Conservation (phyloP, 768 basidiomycete species). For the Melanogaster broomeanus region DNA sequence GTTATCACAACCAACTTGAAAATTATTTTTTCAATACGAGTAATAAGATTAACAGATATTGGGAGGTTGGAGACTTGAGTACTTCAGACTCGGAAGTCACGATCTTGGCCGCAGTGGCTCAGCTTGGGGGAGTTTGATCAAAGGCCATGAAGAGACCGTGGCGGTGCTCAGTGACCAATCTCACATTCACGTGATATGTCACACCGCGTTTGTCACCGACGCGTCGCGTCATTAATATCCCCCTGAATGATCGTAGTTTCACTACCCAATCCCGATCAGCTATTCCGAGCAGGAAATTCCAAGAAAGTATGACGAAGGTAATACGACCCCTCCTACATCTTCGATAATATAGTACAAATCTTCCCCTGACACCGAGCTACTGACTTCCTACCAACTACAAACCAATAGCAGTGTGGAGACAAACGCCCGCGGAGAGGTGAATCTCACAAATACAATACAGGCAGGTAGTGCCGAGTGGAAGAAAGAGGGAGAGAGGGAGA, state of each 20-base stretch:
- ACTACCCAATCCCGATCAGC: conserved; percentile 4
- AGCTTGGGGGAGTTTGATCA: no score
- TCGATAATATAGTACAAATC: conserved; percentile 24
- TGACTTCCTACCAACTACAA: conserved; percentile 18
- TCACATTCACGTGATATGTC: conserved; percentile 29
- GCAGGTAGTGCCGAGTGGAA: neutral
- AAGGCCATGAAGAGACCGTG: conserved; percentile 4
- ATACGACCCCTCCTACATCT: conserved; percentile 11
- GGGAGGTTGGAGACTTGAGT: no score
- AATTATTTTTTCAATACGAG: neutral
- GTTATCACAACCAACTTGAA: neutral
- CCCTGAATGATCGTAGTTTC: no score
- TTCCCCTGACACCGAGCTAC: conserved; percentile 9
- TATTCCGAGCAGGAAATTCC: conserved; percentile 5
- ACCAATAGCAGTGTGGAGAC: conserved; percentile 19
- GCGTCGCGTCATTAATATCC: conserved; percentile 19
- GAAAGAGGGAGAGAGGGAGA: neutral
- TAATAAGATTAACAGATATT: no score
- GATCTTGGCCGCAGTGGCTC: no score
- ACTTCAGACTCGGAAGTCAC: no score
- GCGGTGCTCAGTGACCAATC: conserved; percentile 17
- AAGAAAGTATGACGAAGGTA: conserved; percentile 22
- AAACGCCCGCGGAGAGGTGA: conserved; percentile 4
- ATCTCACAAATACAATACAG: conserved; percentile 21
- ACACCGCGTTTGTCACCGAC: conserved; percentile 29